phyloP scores from a whole-genome alignment of 2,329 filamentous ascomycete genomes.

The Tolypocladium pustulatum region DNA sequence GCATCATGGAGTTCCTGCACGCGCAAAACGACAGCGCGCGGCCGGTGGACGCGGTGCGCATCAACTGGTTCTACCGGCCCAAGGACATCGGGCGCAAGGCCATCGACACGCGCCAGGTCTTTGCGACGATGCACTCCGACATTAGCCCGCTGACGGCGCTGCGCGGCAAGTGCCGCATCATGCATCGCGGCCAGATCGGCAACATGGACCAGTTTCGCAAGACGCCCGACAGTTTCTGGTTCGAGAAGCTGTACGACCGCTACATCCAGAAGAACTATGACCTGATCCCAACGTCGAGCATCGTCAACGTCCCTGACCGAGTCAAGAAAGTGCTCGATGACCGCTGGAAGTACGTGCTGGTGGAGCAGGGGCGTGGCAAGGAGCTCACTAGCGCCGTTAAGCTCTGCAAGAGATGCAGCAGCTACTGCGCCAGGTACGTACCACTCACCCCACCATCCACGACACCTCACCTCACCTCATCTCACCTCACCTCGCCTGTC shows the following conservation, averaged over 20 bases:
- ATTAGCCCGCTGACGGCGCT: slow-evolving; percentile 85
- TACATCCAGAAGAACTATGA: slow-evolving; percentile 99
- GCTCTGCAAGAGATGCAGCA: slow-evolving; percentile 82
- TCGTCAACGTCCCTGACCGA: slow-evolving; percentile 91
- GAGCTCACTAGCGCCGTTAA: slow-evolving; percentile 95
- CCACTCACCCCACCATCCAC: neutral
- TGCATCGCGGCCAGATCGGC: slow-evolving; percentile 76
- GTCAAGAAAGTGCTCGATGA: slow-evolving; percentile 95
- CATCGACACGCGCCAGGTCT: slow-evolving; percentile 82
- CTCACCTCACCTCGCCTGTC: neutral
- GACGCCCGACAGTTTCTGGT: slow-evolving; percentile 85
- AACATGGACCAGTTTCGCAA: slow-evolving; percentile 79
- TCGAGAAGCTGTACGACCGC: slow-evolving; percentile 92
- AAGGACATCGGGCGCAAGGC: slow-evolving; percentile 91
- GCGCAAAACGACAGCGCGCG: slow-evolving; percentile 60
- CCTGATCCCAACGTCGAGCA: slow-evolving; percentile 79
- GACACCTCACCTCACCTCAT: neutral
- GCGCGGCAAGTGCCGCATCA: slow-evolving; percentile 85
- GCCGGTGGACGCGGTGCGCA: slow-evolving; percentile 75
- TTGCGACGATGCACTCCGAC: slow-evolving; percentile 98
- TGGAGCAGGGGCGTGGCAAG: slow-evolving; percentile 88
- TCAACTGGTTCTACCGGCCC: slow-evolving; percentile 98
- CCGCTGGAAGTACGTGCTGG: slow-evolving; percentile 91
- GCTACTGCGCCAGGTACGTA: slow-evolving; percentile 80
- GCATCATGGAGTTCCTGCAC: slow-evolving; percentile 97